Evolutionary conservation across 306 rosid genomes (phyloP), one percentile per base, ranked within the genome.

Genomic region (Quillaja saponaria): DNA sequence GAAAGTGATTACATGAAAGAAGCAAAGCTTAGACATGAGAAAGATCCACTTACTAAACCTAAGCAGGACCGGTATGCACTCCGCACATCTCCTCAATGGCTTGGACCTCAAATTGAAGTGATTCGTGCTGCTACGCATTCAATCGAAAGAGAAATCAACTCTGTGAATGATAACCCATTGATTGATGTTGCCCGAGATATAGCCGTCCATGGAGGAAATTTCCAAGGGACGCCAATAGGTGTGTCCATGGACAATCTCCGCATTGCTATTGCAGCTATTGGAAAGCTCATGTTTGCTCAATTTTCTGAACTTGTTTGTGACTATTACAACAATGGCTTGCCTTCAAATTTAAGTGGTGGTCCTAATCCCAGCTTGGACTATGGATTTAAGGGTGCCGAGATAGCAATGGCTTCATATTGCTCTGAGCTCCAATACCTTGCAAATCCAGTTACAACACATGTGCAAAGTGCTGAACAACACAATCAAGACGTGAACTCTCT

Each of bases 151-250:
- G 80, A 75, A 52, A 68, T 75, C 51, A 75, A 69, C 35, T 75
- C 80, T 25, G 31, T 25, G 31, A 25, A 25, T 25, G 31, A 25
- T 25, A 25, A 25, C 4, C 31, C 31, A 25, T 16, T 25, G 31
- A 75, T 75, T 13, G 80, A 68, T 16, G 75, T 75, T 31, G n/a
- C 54, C 4, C 66, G 76, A 1, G 61, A 75, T 18, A 11, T 56
- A 14, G 80, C 75, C 55, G 67, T 68, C 8, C 80, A 63, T 10
- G 80, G 80, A 10, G 80, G 80, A 14, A 75, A 75, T 40, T 75
- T 75, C 37, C 80, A 75, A n/a, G 80, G 80, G 21, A 75, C 80
- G 14, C 75, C 80, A 20, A 56, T 75, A 8, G 80, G 80, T 5
- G 80, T 75, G 1, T 75, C 80, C 64, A 68, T 75, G 80, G 80